Evolutionary conservation across 1,284 basidiomycete genomes (phyloP), one percentile per base, ranked within the genome.

Genomic region (Sparassis latifolia): DNA sequence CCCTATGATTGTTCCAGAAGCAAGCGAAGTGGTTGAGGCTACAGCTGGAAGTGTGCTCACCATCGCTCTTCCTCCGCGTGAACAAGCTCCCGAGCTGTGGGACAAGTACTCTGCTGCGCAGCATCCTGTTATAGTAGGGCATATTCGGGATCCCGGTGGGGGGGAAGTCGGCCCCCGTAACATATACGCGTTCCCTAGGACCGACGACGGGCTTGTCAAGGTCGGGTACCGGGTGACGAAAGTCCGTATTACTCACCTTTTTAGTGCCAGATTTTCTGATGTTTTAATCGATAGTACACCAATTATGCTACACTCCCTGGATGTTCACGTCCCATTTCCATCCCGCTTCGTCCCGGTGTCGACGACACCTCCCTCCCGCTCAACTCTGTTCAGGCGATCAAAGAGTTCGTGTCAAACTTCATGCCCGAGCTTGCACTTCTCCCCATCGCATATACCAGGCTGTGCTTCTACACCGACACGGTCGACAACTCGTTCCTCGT

Each of bases 401-500:
- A 52, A 44, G 49, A 47, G 3, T 52, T 32, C 40, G 51, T 52
- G 2, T 49, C 51, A 28, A 52, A 47, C 3, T 52, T 52, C 47
- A 30, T 44, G 27, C 51, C 51, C 33, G 51, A 52, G 28, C 40
- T 52, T 1, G 51, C 51, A 3, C 32, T 47, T 9, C 44, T 52
- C 31, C 51, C 51, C 37, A 47, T 52, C 33, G 37, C 33, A 10
- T 41, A 27, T 9, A 52, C 51, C 6, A 41, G 51, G 29, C 43
- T 52, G 6, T 52, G 51, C 40, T 52, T 52, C 48, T 52, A 52
- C 41, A 52, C 51, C 20, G 51, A 52, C 51, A 45, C 47, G 12
- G 51, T 52, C 38, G 51, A 52, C 30, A 52, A 52, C 47, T 52
- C 51, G 10, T 52, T 37, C 35, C 29, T 52, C 20, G 49, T 52